Evolutionary conservation across 2,329 filamentous ascomycete species (phyloP), one percentile per base, ranked within the genome.

Genomic region (Fusarium sp.): DNA sequence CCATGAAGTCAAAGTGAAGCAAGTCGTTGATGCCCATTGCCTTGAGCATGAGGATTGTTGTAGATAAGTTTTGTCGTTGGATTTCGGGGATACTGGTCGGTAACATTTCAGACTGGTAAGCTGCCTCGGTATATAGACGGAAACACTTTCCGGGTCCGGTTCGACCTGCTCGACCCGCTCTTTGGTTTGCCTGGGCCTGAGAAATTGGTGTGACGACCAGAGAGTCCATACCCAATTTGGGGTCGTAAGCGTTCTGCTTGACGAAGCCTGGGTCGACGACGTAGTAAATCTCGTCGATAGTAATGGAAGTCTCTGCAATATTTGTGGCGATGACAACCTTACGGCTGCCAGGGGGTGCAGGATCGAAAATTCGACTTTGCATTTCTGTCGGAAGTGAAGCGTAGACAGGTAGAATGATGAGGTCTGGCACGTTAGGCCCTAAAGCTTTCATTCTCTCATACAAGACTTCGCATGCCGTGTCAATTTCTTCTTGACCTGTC

Each of bases 21-120:
- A 99, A 87, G 80, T 99, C 96, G 79, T 99, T 98, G 82, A 99
- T 98, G 7, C 97, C 96, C 95, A 99, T 98, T 1, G 96, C 96
- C 81, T 99, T 99, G 57, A 99, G 89, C 93, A 98, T 98, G 52
- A 99, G 88, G 81, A 99, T 98, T 0, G 96, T 98, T 76, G 93
- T 92, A 0, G 94, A 93, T 60, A 99, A 81, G 78, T 99, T 99
- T 81, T 98, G 94, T 3, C 96, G 89, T 80, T 99, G 96, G 58
- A 99, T 99, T 78, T 98, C 96, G 2, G 96, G 96, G 36, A 98
- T 97, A 0, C 95, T 95, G 0, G 95, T 98, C 0, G 96, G 96
- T 66, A 98, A 85, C 95, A 99, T 98, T 83, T 99, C 97, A 2
- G 94, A 95, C 80, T 98, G 94, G 81, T 95, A 99, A 0, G 96